A percentile compares a stretch with the other conserved stretches of the same genome.
Evolutionary conservation across 2,329 filamentous ascomycete genomes (phyloP).

Genomic region (Fusarium papillatum): DNA sequence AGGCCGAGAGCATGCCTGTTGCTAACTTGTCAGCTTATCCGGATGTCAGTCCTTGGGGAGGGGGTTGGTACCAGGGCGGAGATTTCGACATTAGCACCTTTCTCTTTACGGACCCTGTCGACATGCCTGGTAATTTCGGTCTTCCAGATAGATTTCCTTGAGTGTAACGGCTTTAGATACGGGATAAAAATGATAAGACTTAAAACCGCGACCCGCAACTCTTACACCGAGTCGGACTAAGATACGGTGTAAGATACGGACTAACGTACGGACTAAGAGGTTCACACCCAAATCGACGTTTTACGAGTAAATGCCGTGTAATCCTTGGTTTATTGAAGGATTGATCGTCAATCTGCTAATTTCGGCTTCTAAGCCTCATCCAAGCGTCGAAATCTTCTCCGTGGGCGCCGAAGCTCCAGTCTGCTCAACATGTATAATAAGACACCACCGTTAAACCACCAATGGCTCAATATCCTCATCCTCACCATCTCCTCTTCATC

Average conservation of each 20-base stretch:
- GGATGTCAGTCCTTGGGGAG: slow-evolving; percentile 5
- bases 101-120: slow-evolving; percentile 33
- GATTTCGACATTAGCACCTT: slow-evolving; percentile 28
- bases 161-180: not conserved
- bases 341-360: not conserved
- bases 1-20: not conserved
- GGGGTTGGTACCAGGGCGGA: slow-evolving; percentile 12
- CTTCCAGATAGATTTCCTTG: not conserved
- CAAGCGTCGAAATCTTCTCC: not conserved
- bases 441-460: not conserved
- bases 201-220: not conserved
- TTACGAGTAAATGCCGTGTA: not conserved
- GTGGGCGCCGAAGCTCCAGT: not conserved
- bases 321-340: not conserved
- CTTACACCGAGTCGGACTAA: not conserved
- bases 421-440: not conserved
- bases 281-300: not conserved
- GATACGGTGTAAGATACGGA: slow-evolving; percentile 2
- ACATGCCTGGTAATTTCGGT: slow-evolving; percentile 13
- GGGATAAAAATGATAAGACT: not conserved
- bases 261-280: not conserved
- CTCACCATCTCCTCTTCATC: not conserved
- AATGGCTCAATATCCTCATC: not conserved
- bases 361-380: slow-evolving; percentile 14
- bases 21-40: not conserved